Evolutionary conservation across 257 asterid genomes (phyloP), one percentile per base, ranked within the genome.

Genomic region (Voacanga thouarsii): DNA sequence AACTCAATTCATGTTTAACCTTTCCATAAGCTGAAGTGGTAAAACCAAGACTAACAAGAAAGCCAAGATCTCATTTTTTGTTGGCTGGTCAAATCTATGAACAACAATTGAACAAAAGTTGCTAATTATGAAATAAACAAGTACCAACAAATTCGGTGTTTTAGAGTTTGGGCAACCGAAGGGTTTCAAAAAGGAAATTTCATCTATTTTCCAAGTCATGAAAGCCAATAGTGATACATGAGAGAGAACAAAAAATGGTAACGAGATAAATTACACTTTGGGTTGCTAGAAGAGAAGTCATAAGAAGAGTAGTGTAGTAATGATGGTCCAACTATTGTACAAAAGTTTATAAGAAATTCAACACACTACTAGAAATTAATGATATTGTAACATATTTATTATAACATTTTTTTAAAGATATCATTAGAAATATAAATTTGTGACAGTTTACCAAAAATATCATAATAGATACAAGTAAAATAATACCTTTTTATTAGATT

Each of bases 61-160:
- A 74, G 15, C 85, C 83, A 95, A 82, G 71, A 92, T 86, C 33
- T 88, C 87, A 70, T 87, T 82, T 84, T 91, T 89, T 71, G 90
- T 85, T 26, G 91, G 80, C 80, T 83, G 88, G 45, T 87, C 91
- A 85, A 92, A 92, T 78, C 99, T 96, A 89, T 76, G 82, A 86
- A 80, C 33, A 74, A 60, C 53, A 76, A 45, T 10, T 19, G 16
- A 39, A 68, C 21, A 49, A 67, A 65, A 37, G 41, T 7, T 50
- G 67, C 21, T 55, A 79, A 43, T 24, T 53, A 19, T 19, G 3
- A 67, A 41, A 43, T 41, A 12, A 21, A 44, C 7, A 50, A 7
- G 21, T 50, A 2, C 77, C 19, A 24, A 63, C 12, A 1, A 45
- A 33, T 12, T 72, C 39, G 26, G 39, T 0, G 21, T 7, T 30